Evolutionary conservation across 2,329 filamentous ascomycete genomes (phyloP).

Genomic region (Aschersonia sp.): DNA sequence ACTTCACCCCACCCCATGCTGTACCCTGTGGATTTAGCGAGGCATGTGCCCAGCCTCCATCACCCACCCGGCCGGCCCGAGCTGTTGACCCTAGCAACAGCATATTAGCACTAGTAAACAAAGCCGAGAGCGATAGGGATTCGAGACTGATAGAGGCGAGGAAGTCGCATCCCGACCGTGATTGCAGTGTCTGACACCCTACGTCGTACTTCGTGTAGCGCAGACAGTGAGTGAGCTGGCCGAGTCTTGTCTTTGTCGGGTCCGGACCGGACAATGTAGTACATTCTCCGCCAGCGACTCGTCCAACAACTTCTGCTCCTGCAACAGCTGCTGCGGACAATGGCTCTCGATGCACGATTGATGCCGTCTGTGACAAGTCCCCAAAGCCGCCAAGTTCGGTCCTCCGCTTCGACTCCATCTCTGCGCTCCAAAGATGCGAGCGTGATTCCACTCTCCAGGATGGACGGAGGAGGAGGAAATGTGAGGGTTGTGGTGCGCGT

Average conservation of each 20-base stretch:
- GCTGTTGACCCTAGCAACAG: conserved; percentile 19
- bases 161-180: neutral
- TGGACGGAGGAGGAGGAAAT: conserved; percentile 58
- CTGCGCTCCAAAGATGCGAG: conserved; percentile 58
- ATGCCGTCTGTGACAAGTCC: conserved; percentile 27
- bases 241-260: neutral
- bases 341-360: conserved; percentile 27
- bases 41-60: too few relatives aligned
- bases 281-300: conserved; percentile 24
- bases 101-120: conserved; percentile 19
- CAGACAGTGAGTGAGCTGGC: too few relatives aligned
- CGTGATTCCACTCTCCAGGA: conserved; percentile 39
- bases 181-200: neutral
- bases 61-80: too few relatives aligned
- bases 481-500: conserved; percentile 74
- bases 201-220: too few relatives aligned
- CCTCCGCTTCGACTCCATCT: conserved; percentile 66
- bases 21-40: too few relatives aligned
- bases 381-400: conserved; percentile 29
- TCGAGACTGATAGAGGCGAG: neutral
- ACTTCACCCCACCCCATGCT: too few relatives aligned
- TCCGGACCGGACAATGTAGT: conserved; percentile 16
- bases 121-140: conserved; percentile 3
- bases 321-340: conserved; percentile 23
- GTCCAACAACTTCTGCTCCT: conserved; percentile 23